Evolutionary conservation across 2,329 filamentous ascomycete genomes (phyloP).

Genomic region (Diaporthe sp.): DNA sequence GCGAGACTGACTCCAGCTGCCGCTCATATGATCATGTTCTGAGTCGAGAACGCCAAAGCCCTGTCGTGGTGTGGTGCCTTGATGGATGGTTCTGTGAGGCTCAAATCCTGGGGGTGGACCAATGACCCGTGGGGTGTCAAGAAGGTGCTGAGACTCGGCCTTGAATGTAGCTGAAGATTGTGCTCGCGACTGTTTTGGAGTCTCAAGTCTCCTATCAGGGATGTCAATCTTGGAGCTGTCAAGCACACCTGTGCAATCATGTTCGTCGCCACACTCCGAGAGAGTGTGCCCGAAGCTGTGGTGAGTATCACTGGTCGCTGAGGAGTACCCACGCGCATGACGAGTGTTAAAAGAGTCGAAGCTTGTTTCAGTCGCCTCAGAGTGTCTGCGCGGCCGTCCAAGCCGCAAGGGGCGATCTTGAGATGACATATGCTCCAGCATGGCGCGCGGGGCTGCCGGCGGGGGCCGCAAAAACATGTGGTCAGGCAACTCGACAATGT

Average conservation of each 20-base stretch:
- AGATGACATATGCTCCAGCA: constrained; percentile 7
- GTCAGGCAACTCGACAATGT: constrained; percentile 16
- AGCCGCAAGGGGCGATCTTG: background rate
- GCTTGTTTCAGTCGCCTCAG: constrained; percentile 16
- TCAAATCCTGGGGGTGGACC: constrained; percentile 17
- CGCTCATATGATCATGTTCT: background rate
- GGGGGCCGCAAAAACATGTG: constrained; percentile 3
- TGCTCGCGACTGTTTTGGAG: background rate
- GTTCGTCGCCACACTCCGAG: background rate
- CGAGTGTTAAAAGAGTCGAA: constrained; percentile 1
- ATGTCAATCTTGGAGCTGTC: background rate
- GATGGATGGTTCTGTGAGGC: background rate
- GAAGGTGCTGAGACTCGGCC: background rate
- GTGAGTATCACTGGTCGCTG: background rate
- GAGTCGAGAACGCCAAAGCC: background rate
- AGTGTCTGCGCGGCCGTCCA: background rate
- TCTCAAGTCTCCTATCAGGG: no score
- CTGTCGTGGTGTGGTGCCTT: background rate
- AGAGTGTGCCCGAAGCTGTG: constrained; percentile 13
- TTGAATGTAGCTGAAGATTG: background rate
- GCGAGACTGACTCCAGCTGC: constrained; percentile 8
- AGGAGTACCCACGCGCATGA: constrained; percentile 1
- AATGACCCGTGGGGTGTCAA: background rate
- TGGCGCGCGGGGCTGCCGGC: constrained; percentile 29
- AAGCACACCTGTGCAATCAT: background rate